These are phyloP conservation scores for Phyllosticta citrichinensis DNA, from an alignment of 2,329 filamentous ascomycete genomes.

Conservation along the genomic window DNA sequence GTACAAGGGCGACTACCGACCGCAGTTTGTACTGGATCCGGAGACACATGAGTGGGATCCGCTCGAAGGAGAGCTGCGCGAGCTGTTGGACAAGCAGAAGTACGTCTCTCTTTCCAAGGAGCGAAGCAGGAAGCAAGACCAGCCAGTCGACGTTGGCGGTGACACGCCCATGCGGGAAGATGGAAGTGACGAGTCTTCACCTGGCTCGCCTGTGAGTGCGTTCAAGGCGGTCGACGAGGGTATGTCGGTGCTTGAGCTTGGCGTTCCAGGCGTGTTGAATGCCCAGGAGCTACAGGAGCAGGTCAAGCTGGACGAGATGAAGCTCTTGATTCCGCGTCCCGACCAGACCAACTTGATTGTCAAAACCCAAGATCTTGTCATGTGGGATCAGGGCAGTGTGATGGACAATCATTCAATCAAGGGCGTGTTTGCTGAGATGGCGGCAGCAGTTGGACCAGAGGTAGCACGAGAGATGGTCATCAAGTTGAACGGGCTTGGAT, in stretches of 20 bases:
- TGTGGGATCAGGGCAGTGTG: constrained; percentile 49
- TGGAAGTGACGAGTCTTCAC: constrained; percentile 14
- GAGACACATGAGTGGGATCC: constrained; percentile 53
- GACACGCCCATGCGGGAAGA: constrained; percentile 11
- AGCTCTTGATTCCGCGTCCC: constrained; percentile 35
- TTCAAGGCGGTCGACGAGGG: constrained; percentile 25
- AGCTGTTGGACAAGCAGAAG: constrained; percentile 43
- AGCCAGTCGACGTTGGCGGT: constrained; percentile 15
- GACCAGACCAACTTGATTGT: constrained; percentile 19
- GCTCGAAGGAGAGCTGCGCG: constrained; percentile 43
- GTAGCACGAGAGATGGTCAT: constrained; percentile 48
- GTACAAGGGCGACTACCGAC: constrained; percentile 72
- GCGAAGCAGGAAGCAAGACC: constrained; percentile 13
- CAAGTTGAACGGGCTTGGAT: not conserved
- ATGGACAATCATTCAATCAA: constrained; percentile 45
- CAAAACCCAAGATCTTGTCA: constrained; percentile 41
- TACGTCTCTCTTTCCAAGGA: constrained; percentile 40
- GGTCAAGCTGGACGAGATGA: constrained; percentile 50
- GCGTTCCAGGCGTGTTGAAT: constrained; percentile 58
- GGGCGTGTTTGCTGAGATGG: constrained; percentile 55
- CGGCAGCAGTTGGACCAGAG: constrained; percentile 55
- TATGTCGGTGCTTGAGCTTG: constrained; percentile 46
- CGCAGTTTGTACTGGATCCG: constrained; percentile 64
- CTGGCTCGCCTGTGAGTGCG: constrained; percentile 21
- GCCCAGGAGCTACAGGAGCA: constrained; percentile 40